These are phyloP conservation scores for Pythium plurisporium DNA, from an alignment of 352 stramenopile genomes.

Conservation along the genomic window DNA sequence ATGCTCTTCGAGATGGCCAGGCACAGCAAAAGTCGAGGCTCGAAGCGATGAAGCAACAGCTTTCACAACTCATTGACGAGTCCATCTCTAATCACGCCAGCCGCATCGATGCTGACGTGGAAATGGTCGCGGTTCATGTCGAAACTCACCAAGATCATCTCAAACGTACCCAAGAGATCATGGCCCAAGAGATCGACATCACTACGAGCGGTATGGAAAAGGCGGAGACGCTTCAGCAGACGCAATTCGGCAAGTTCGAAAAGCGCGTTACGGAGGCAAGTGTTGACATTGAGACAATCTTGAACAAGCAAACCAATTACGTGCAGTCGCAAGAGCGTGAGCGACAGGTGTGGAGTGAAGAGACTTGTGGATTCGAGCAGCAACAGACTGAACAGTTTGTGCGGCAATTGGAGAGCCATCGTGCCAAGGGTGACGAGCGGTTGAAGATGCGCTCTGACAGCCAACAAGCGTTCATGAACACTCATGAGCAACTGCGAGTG, in stretches of 20 bases:
- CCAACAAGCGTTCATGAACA: neutral
- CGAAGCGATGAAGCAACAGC: constrained; percentile 24
- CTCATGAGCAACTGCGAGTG: constrained; percentile 5
- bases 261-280: constrained; percentile 11
- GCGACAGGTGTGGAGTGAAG: constrained; percentile 11
- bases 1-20: constrained; percentile 22
- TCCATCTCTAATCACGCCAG: constrained; percentile 18
- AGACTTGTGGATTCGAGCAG: constrained; percentile 1
- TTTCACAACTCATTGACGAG: constrained; percentile 20
- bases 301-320: constrained; percentile 9
- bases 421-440: neutral
- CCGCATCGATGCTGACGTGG: constrained; percentile 20
- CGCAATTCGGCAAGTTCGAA: constrained; percentile 21
- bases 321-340: constrained; percentile 6
- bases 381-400: constrained; percentile 5
- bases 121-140: constrained; percentile 17
- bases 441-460: neutral
- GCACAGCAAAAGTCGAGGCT: constrained; percentile 16
- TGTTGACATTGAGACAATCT: constrained; percentile 6
- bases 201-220: constrained; percentile 19
- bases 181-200: constrained; percentile 17
- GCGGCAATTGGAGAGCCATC: neutral
- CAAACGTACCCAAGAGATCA: constrained; percentile 13
- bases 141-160: constrained; percentile 19
- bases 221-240: constrained; percentile 17